Percentiles rank a stretch among this genome's conserved stretches.
Conservation (phyloP, 208 protist genomes). For the Leishmania braziliensis region DNA sequence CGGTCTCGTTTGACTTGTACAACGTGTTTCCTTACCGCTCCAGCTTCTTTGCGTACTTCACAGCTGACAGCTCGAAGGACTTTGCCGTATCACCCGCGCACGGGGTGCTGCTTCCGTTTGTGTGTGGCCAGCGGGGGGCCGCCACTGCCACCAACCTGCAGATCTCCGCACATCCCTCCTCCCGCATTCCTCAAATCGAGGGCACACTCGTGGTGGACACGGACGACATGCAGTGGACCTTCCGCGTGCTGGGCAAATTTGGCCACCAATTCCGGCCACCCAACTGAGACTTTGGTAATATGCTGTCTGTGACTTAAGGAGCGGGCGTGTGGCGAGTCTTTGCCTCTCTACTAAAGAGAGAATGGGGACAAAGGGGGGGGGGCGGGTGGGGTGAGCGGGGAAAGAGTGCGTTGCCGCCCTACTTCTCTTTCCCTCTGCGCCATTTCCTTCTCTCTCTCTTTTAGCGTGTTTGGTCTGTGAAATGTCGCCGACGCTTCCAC, state of each 20-base stretch:
- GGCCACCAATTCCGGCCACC: constrained; percentile 23
- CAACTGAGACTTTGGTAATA: background rate
- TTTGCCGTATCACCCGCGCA: constrained; percentile 73
- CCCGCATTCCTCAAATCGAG: constrained; percentile 75
- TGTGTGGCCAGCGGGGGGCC: constrained; percentile 48
- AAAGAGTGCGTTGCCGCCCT: background rate
- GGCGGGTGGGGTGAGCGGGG: background rate
- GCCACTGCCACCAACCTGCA: constrained; percentile 45
- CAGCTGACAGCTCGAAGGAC: constrained; percentile 78
- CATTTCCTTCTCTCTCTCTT: background rate
- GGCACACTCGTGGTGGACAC: constrained; percentile 89
- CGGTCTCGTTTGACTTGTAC: constrained; percentile 82
- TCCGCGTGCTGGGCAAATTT: constrained; percentile 77
- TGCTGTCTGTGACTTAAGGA: background rate
- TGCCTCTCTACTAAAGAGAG: no score
- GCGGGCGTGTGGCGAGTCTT: background rate
- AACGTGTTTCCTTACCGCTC: constrained; percentile 88
- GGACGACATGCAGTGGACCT: constrained; percentile 94
- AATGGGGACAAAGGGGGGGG: no score
- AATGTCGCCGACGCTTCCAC: background rate
- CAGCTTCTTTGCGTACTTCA: constrained; percentile 89
- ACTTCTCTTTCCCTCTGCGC: background rate
- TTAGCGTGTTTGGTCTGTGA: background rate
- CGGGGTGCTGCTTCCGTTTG: constrained; percentile 80
- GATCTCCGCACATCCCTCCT: constrained; percentile 60